Evolutionary conservation across 1,139 yeast genomes (phyloP), one percentile per base, ranked within the genome.

Genomic region (Kodamaea sp.): DNA sequence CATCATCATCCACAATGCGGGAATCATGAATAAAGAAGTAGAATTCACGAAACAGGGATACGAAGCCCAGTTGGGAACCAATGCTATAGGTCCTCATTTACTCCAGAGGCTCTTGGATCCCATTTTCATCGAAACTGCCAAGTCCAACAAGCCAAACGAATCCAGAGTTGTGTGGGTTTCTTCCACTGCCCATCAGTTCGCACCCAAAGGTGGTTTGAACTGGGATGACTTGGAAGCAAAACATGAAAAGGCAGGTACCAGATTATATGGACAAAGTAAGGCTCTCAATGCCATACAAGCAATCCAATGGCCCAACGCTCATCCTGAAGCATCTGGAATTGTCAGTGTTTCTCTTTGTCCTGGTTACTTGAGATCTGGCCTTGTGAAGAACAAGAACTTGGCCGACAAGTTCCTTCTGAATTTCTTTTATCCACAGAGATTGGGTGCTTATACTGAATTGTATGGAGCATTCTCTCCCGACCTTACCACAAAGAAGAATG

Each of bases 21-120:
- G 82, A 26, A n/a, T n/a, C n/a, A 63, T 76, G 11, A 73, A 70
- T 70, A 51, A 57, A 11, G 69, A 75, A 1, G 63, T 66, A 8
- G 48, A 50, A n/a, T 62, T 62, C 9, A 29, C 32, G 13, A 23
- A 27, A 8, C 75, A 70, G 46, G 78, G 76, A 1, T 58, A 57
- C 39, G 78, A 75, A 35, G 50, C 64, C 22, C 74, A 70, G 47
- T 60, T 73, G 34, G 80, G 78, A 7, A 63, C 72, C 14, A 77
- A 78, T 45, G 72, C 57, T 5, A 43, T 76, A 31, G 81, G 75
- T 3, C 76, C 73, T 13, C 76, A 70, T 37, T 51, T 76, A 29
- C 51, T 78, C 14, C 73, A 74, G 41, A 60, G 63, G 37, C 56
- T 64, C 23, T 51, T 78, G 22, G 72, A 70, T 34, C 74, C 75